Percentiles rank a stretch among this genome's conserved stretches.
Conservation (phyloP, 352 stramenopile genomes). For the Pythium rishiriense region DNA sequence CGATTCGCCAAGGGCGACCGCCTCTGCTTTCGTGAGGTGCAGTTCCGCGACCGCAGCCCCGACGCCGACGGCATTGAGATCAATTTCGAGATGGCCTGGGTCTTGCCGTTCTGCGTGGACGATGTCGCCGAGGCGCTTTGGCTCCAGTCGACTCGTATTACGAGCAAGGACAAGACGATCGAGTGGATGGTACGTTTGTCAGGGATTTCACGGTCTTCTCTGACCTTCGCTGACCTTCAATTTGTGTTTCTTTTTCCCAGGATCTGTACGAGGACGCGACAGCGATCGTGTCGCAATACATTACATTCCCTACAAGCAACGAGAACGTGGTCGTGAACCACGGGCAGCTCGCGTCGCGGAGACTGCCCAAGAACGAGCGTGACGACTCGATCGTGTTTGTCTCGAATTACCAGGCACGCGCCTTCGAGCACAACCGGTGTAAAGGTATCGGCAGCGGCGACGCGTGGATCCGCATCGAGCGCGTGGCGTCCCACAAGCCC, state of each 20-base stretch:
- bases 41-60: slow-evolving; percentile 10
- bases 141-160: slow-evolving; percentile 10
- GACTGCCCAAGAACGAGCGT: neutral
- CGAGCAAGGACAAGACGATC: slow-evolving; percentile 7
- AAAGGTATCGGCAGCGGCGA: slow-evolving; percentile 5
- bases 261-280: slow-evolving; percentile 5
- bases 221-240: neutral
- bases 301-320: neutral
- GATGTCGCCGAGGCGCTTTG: slow-evolving; percentile 13
- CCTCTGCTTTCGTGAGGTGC: slow-evolving; percentile 10
- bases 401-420: neutral
- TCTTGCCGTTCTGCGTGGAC: slow-evolving; percentile 13
- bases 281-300: slow-evolving; percentile 8
- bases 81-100: slow-evolving; percentile 17
- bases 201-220: no score
- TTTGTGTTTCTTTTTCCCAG: neutral
- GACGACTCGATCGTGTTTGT: slow-evolving; percentile 14
- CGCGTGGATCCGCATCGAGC: slow-evolving; percentile 17
- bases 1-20: slow-evolving; percentile 2
- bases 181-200: slow-evolving; percentile 14
- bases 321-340: slow-evolving; percentile 8
- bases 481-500: neutral
- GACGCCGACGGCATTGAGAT: slow-evolving; percentile 15
- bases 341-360: slow-evolving; percentile 13
- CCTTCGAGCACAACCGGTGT: slow-evolving; percentile 6